phyloP scores from a whole-genome alignment of 148 eudicot genomes.

The Vaccinium vitisidaea region DNA sequence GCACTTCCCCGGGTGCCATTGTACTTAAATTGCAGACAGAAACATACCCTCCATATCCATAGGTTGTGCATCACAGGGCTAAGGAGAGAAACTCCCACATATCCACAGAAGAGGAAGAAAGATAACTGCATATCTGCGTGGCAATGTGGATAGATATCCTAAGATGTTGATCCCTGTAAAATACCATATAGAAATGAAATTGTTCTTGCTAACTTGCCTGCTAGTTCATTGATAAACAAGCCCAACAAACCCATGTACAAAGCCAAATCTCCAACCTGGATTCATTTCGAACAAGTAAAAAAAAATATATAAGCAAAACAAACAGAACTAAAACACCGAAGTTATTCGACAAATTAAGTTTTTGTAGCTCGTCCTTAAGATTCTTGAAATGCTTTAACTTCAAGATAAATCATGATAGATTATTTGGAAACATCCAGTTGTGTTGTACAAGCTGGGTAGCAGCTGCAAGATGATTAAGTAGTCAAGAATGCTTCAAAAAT shows the following conservation, averaged over 20 bases:
- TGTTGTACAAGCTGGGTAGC: background rate
- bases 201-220: constrained; percentile 47
- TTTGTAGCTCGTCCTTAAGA: background rate
- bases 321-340: background rate
- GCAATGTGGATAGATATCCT: constrained; percentile 11
- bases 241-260: constrained; percentile 68
- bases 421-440: background rate
- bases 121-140: constrained; percentile 88
- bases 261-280: constrained; percentile 94
- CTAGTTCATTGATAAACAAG: constrained; percentile 78
- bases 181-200: background rate
- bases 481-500: background rate
- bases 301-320: background rate
- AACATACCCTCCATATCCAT: constrained; percentile 98
- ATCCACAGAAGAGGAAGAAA: constrained; percentile 90
- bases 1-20: background rate
- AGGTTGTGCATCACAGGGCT: constrained; percentile 98
- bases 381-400: background rate
- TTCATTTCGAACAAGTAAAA: constrained; percentile 13
- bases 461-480: background rate
- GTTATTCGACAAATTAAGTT: background rate
- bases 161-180: constrained; percentile 16
- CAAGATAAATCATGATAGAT: constrained; percentile 8
- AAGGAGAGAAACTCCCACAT: constrained; percentile 81
- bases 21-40: constrained; percentile 1